Base-by-base conservation (phyloP, 106 monocot species). In the Phalaenopsis aphrodite region DNA sequence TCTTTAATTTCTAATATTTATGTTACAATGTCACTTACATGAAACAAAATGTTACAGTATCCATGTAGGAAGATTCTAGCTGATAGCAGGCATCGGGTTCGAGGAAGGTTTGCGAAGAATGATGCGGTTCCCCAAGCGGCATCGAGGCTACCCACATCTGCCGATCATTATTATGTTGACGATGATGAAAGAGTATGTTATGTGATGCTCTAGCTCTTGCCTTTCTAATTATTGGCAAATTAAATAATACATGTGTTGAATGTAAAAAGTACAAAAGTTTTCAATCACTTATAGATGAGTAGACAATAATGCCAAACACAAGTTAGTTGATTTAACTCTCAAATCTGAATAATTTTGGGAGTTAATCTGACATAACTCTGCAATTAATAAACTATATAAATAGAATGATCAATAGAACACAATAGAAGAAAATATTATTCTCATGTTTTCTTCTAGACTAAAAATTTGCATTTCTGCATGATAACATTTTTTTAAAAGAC, bases 71-170 rank as follows among this genome's bases (percentile, higher is more conserved):
- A 95, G 79, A 92, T 88, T 41, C 83, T 95, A 49, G 95, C 95
- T 15, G 95, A 95, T 78, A 95, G 90, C 84, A 75, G 95, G 15
- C 95, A 90, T 4, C 85, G 95, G 11, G 90, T 95, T 36, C 82
- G 95, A 56, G 95, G 95, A 41, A 88, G 95, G 78, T 95, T 95
- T 76, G 92, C 92, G 6, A 95, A 92, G 88, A 95, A 95, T 42
- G 92, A 95, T 38, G 92, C 90, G 55, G 79, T 82, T 36, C 76
- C 87, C 36, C 92, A 95, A 58, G 45, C 75, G 24, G 77, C 78
- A 14, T 43, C 36, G 45, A 84, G 86, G 49, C 68, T 58, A 30
- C 30, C 30, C 21, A 78, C 24, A 55, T 85, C 83, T 19, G 83
- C 58, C 55, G 52, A 82, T 47, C 78, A 85, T 19, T 85, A 88